phyloP scores from a whole-genome alignment of 1,139 yeast genomes.

The Saccharomyces hybrid region DNA sequence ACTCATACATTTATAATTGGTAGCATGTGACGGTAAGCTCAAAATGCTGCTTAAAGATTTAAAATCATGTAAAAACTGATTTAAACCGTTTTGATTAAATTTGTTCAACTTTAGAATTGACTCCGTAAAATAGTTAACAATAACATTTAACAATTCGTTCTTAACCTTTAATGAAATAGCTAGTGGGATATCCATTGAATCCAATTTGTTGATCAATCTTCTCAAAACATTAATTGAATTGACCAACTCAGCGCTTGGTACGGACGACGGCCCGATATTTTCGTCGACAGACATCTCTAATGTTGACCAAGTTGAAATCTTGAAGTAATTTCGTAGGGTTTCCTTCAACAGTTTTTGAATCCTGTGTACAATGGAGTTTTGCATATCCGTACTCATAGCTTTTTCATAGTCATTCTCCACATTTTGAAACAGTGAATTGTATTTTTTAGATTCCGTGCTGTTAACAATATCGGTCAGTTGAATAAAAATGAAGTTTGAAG shows the following conservation, averaged over 20 bases:
- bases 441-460: constrained; percentile 30
- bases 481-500: constrained; percentile 45
- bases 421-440: constrained; percentile 22
- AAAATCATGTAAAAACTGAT: constrained; percentile 51
- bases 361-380: constrained; percentile 25
- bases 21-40: constrained; percentile 29
- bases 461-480: constrained; percentile 40
- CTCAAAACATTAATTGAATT: constrained; percentile 20
- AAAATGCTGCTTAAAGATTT: constrained; percentile 39
- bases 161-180: constrained; percentile 29
- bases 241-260: constrained; percentile 23
- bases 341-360: constrained; percentile 26
- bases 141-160: constrained; percentile 38
- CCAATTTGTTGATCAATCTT: constrained; percentile 30
- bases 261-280: constrained; percentile 6
- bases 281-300: constrained; percentile 3
- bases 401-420: constrained; percentile 17
- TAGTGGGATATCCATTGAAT: constrained; percentile 22
- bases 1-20: constrained; percentile 33
- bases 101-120: constrained; percentile 56
- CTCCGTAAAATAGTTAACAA: constrained; percentile 48
- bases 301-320: constrained; percentile 23
- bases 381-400: constrained; percentile 18
- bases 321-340: constrained; percentile 26
- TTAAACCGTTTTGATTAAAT: constrained; percentile 46